These are phyloP conservation scores for Stramenopiles sp. DNA, from an alignment of 352 stramenopile species.

Conservation along the genomic window DNA sequence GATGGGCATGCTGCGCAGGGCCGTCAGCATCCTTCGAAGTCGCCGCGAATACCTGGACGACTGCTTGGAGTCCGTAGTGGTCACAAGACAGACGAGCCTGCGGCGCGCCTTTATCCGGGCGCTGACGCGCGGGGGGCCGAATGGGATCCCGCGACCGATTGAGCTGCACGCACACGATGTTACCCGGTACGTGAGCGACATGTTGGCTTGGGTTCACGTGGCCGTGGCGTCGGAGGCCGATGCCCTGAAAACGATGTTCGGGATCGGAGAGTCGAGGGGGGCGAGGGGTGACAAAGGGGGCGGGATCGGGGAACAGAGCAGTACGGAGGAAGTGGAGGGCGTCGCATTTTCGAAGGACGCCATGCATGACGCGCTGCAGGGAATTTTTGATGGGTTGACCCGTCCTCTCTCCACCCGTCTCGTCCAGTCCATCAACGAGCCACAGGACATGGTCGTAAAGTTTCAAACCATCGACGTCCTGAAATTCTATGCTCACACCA, in stretches of 20 bases:
- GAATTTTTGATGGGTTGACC: background rate
- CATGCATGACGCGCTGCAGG: background rate
- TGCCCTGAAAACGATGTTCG: constrained; percentile 42
- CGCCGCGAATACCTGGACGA: constrained; percentile 28
- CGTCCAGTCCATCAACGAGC: background rate
- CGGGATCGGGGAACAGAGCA: background rate
- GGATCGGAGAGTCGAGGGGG: background rate
- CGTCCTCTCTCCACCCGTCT: background rate
- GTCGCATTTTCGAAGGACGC: background rate
- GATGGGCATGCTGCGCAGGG: constrained; percentile 38
- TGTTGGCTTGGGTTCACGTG: constrained; percentile 64
- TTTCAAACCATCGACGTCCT: constrained; percentile 1
- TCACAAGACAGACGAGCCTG: constrained; percentile 34
- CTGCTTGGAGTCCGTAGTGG: constrained; percentile 47
- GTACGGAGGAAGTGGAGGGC: background rate
- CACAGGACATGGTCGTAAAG: background rate
- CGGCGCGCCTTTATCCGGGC: constrained; percentile 47
- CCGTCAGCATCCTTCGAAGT: background rate
- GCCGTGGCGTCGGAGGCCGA: constrained; percentile 49
- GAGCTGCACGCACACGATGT: constrained; percentile 61
- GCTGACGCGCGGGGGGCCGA: constrained; percentile 42
- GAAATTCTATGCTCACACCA: background rate
- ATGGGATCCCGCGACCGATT: constrained; percentile 49
- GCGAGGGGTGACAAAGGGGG: background rate
- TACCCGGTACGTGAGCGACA: constrained; percentile 57